A percentile compares a stretch with the other conserved stretches of the same genome.
Conservation (phyloP, 768 basidiomycete species). For the Mycena epipterygia region DNA sequence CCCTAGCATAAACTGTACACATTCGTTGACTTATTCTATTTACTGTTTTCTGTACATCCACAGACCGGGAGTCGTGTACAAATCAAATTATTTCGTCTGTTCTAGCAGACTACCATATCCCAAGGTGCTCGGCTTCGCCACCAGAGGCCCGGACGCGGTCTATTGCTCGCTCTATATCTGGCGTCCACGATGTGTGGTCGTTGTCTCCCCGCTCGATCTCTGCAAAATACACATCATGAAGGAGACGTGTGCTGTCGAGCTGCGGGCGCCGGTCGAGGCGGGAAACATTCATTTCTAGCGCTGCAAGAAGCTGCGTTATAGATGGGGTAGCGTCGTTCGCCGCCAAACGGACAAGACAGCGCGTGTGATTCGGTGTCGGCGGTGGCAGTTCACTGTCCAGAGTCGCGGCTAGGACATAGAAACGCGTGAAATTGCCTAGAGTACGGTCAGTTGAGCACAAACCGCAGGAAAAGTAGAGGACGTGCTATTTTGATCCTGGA, state of each 20-base stretch:
- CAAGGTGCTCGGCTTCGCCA: constrained; percentile 18
- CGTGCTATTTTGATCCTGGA: constrained; percentile 73
- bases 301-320: constrained; percentile 46
- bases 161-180: constrained; percentile 20
- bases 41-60: constrained; percentile 29
- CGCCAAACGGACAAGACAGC: constrained; percentile 21
- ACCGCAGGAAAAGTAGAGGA: constrained; percentile 24
- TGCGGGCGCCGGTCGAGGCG: constrained; percentile 80
- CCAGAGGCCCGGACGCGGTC: constrained; percentile 11
- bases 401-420: constrained; percentile 68
- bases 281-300: constrained; percentile 57
- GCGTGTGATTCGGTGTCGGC: constrained; percentile 27
- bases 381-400: constrained; percentile 38
- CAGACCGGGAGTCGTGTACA: constrained; percentile 21
- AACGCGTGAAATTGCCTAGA: constrained; percentile 78
- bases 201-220: constrained; percentile 57
- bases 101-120: constrained; percentile 25
- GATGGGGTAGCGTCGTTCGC: neutral
- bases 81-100: constrained; percentile 3
- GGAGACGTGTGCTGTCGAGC: constrained; percentile 52
- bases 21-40: constrained; percentile 34
- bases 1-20: constrained; percentile 27
- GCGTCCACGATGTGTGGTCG: constrained; percentile 1
- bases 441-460: constrained; percentile 16
- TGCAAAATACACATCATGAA: constrained; percentile 74